These are phyloP conservation scores for Trypanosoma congolense DNA, from an alignment of 208 protist genomes.

Conservation along the genomic window DNA sequence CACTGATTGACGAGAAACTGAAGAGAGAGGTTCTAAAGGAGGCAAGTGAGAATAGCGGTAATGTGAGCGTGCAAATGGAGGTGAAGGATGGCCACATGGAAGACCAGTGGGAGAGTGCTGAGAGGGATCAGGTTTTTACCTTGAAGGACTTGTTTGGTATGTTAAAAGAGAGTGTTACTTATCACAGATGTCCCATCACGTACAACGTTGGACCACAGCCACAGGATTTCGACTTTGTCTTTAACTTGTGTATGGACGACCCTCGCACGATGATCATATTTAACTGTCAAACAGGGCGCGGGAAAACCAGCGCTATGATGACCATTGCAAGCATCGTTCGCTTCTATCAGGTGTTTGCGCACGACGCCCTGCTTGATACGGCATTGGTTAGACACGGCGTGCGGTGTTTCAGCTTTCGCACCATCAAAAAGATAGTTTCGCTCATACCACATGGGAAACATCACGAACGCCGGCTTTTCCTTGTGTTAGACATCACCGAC, in stretches of 20 bases:
- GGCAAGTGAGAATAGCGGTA: constrained; percentile 76
- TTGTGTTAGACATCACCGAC: constrained; percentile 77
- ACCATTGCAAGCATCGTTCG: constrained; percentile 82
- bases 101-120: constrained; percentile 85
- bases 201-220: constrained; percentile 71
- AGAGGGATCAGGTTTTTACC: constrained; percentile 50
- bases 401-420: constrained; percentile 56
- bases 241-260: constrained; percentile 71
- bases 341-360: constrained; percentile 79
- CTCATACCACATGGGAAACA: constrained; percentile 85
- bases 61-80: constrained; percentile 77
- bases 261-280: constrained; percentile 75
- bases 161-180: constrained; percentile 43
- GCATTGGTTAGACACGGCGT: constrained; percentile 51
- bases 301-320: constrained; percentile 82
- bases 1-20: constrained; percentile 74
- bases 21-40: constrained; percentile 82
- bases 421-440: constrained; percentile 83
- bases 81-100: constrained; percentile 59
- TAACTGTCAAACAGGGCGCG: constrained; percentile 84
- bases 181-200: constrained; percentile 78
- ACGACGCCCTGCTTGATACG: constrained; percentile 67
- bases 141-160: constrained; percentile 59
- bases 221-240: constrained; percentile 84
- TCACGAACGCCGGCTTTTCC: constrained; percentile 74